Base-by-base conservation (phyloP, 169 alveolate species). In the Ichthyophthirius multifiliis region DNA sequence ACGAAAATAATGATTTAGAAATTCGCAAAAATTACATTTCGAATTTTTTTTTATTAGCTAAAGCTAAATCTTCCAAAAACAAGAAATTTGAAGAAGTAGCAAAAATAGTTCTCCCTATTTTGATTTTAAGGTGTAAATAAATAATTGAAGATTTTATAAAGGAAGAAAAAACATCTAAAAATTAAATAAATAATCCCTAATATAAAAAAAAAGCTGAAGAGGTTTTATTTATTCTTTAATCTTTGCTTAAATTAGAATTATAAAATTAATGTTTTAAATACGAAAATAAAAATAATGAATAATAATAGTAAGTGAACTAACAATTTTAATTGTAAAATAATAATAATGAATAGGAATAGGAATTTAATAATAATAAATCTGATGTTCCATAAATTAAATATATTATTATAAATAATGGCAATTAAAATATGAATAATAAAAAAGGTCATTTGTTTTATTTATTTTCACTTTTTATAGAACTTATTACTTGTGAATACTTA, bases 1-100 rank as follows among this genome's bases (percentile, higher is more conserved):
- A n/a, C n/a, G n/a, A 55, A 55, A 39, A 55, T 27, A 55, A 55
- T 55, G 71, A 55, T 13, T 55, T 55, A 13, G 71, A 55, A 55
- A 39, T 55, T 27, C 71, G 71, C 31, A 55, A 55, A 55, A 55
- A 55, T 13, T 55, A 55, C 16, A 55, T 55, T 3, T 55, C 34
- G 1, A 55, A 55, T 6, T 27, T 55, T 1, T 55, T 55, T 18
- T 55, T 55, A 23, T 5, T 55, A 0, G 31, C 43, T 55, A 55
- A 23, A 55, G 31, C 23, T 27, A 55, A 55, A 55, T 27, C 23
- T 27, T 55, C 71, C 1, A 1, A 55, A 55, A 55, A 55, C 16
- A 34, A 34, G 23, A 55, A 55, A 23, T 55, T 55, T 27, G 18
- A 55, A 27, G 71, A 55, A 55, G 71, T 55, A 20, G 23, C 71